Percentiles rank a stretch among this genome's conserved stretches.
Evolutionary conservation across 2,329 filamentous ascomycete species (phyloP).

Genomic region (Botryosphaeria dothidea): DNA sequence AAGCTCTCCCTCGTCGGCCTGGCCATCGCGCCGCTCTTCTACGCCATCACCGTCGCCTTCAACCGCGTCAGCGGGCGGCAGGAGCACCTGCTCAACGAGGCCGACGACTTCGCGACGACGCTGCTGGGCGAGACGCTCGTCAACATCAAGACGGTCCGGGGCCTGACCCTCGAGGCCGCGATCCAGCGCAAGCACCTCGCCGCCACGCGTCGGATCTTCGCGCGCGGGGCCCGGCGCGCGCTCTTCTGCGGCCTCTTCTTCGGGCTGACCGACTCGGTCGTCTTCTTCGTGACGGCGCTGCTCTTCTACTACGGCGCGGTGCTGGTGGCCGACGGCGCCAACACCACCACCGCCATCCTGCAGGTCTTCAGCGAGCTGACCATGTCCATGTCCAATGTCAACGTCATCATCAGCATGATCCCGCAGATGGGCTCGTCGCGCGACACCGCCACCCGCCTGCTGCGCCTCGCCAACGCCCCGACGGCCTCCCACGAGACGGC

Average conservation of each 20-base stretch:
- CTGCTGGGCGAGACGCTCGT: slow-evolving; percentile 74
- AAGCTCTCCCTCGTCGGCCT: slow-evolving; percentile 77
- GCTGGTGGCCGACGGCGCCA: slow-evolving; percentile 56
- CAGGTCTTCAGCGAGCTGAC: slow-evolving; percentile 79
- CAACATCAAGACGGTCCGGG: slow-evolving; percentile 76
- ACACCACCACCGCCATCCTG: slow-evolving; percentile 61
- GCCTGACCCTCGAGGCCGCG: slow-evolving; percentile 70
- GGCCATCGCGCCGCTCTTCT: slow-evolving; percentile 66
- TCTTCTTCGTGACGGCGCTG: slow-evolving; percentile 72
- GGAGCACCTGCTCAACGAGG: slow-evolving; percentile 69
- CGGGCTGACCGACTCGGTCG: slow-evolving; percentile 73
- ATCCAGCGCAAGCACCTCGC: slow-evolving; percentile 66
- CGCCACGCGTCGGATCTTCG: slow-evolving; percentile 55
- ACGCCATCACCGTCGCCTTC: slow-evolving; percentile 66
- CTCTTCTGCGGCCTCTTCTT: slow-evolving; percentile 69
- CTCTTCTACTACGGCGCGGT: slow-evolving; percentile 81
- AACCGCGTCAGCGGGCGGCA: slow-evolving; percentile 67
- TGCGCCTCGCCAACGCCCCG: slow-evolving; percentile 68
- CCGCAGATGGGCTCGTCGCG: slow-evolving; percentile 78
- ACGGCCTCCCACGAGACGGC: slow-evolving; percentile 58
- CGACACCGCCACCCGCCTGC: slow-evolving; percentile 70
- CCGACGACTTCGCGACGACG: slow-evolving; percentile 59
- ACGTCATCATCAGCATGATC: slow-evolving; percentile 69
- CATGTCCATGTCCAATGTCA: slow-evolving; percentile 76
- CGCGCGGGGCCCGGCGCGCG: slow-evolving; percentile 66